Evolutionary conservation across 2,329 filamentous ascomycete genomes (phyloP), one percentile per base, ranked within the genome.

Genomic region (Calonectria pseudoturangicola): DNA sequence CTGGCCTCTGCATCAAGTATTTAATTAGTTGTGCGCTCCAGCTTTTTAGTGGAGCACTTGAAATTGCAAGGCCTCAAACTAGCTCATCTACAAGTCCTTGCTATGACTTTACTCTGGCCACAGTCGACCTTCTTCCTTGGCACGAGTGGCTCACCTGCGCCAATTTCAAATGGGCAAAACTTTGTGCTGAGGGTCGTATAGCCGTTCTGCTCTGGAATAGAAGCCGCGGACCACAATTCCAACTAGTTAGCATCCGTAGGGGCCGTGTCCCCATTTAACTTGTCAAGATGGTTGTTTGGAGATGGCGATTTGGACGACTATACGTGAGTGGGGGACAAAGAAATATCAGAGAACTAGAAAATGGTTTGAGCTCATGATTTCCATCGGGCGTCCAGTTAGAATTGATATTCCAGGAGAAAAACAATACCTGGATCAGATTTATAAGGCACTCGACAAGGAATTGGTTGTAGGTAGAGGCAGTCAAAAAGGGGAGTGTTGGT

Each of bases 341-440:
- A 33, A 10, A 54, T 58, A 9, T 16, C 28, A 36, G 18, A 43
- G 18, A n/a, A 39, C 41, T 7, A 56, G 65, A 47, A 58, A 67
- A 21, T 33, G 50, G 8, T 67, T 67, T 16, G 65, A 67, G 27
- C 2, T 67, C 3, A 67, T 67, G 50, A 13, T 67, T 16, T 18
- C 50, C 21, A 58, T 50, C 3, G 39, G 65, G 4, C 48, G 36
- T 8, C 13, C 30, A 2, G 18, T 58, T 18, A 50, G 65, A 4
- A 54, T 67, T 12, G 36, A 58, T n/a, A 67, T 67, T 1, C 39
- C 50, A 16, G 65, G 65, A 3, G 51, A 67, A 36, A 45, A 67
- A n/a, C 28, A 16, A 27, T 58, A 47, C 15, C 13, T 67, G 2
- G 18, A 47, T 6, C 65, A 21, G 13, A 0, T 47, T 4, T 67